Evolutionary conservation across 2,329 filamentous ascomycete genomes (phyloP), one percentile per base, ranked within the genome.

Genomic region (Curvularia verruculosa): DNA sequence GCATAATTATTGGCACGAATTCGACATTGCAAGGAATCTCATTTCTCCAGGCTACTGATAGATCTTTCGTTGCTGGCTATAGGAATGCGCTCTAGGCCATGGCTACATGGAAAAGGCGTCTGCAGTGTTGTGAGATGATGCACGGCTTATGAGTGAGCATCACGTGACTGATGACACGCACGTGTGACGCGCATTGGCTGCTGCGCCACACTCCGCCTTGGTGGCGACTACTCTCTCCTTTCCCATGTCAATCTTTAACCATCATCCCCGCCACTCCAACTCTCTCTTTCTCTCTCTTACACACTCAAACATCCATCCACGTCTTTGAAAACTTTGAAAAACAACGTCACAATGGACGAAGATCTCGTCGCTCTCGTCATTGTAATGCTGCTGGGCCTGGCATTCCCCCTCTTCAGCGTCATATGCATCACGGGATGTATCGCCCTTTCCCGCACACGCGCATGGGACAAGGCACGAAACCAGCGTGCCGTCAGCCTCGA

Each of bases 361-460:
- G 69, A 71, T 5, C 61, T 71, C 41, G 60, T 72, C 50, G 64
- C 64, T 23, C 55, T 69, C 49, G 54, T 61, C 59, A 58, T 60
- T 56, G 59, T 70, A 19, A 64, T 72, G 60, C 54, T 63, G 51
- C 54, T 69, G 39, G 66, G 71, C 44, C 60, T 72, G 36, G 55
- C 63, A 10, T 66, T 71, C 24, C 69, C 69, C 21, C 52, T 70
- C 45, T 45, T 66, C 41, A 55, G 65, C 19, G 63, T 70, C 49
- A 49, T 68, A 46, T 48, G 64, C 59, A 64, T 65, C 24, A 70
- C 66, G 4, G 56, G 59, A 49, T 65, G 64, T 57, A 55, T 70
- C 39, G 67, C 70, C 39, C 71, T 72, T 56, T 59, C 60, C 29
- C 70, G 70, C 63, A 72, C 70, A 56, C 71, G 71, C 56, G 63